A percentile compares a stretch with the other conserved stretches of the same genome.
These are phyloP conservation scores for Penicillium angulare DNA, from an alignment of 495 filamentous ascomycete genomes.

Conservation along the genomic window DNA sequence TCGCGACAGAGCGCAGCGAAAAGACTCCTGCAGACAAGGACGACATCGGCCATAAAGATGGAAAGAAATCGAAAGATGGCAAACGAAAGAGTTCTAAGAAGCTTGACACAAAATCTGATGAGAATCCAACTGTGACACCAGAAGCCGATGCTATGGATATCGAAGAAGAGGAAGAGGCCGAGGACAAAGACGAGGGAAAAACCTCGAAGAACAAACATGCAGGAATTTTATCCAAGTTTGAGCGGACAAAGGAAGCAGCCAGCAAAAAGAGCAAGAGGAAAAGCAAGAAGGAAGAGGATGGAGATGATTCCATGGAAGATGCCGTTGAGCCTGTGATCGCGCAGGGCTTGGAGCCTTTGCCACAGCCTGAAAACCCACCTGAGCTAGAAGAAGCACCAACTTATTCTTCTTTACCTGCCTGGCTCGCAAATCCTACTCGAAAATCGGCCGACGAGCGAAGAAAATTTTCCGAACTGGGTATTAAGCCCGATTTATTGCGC, in stretches of 20 bases:
- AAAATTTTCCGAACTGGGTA: conserved; percentile 60
- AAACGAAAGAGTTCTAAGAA: conserved; percentile 26
- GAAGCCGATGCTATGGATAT: conserved; percentile 3
- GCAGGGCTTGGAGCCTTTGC: conserved; percentile 71
- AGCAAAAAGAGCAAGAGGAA: conserved; percentile 28
- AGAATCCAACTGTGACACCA: conserved; percentile 19
- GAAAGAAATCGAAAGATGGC: conserved; percentile 30
- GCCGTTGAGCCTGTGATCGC: conserved; percentile 45
- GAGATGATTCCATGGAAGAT: conserved; percentile 13
- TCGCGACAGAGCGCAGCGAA: conserved; percentile 27
- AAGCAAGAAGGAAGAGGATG: conserved; percentile 20
- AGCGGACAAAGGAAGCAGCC: conserved; percentile 37
- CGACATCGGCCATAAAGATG: conserved; percentile 12
- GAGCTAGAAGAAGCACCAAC: conserved; percentile 48
- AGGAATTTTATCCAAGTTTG: conserved; percentile 45
- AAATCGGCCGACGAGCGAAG: conserved; percentile 56
- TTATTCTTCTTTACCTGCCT: conserved; percentile 52
- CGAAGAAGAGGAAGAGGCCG: conserved; percentile 2
- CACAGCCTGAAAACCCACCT: conserved; percentile 65
- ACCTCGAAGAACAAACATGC: conserved; percentile 36
- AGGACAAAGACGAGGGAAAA: conserved; percentile 17
- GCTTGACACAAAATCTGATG: conserved; percentile 10
- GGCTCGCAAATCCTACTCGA: conserved; percentile 72
- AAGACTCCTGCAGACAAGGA: conserved; percentile 19
- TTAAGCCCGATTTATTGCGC: conserved; percentile 55